These are phyloP conservation scores for Xylaria sp. DNA, from an alignment of 2,329 filamentous ascomycete species.

Conservation along the genomic window DNA sequence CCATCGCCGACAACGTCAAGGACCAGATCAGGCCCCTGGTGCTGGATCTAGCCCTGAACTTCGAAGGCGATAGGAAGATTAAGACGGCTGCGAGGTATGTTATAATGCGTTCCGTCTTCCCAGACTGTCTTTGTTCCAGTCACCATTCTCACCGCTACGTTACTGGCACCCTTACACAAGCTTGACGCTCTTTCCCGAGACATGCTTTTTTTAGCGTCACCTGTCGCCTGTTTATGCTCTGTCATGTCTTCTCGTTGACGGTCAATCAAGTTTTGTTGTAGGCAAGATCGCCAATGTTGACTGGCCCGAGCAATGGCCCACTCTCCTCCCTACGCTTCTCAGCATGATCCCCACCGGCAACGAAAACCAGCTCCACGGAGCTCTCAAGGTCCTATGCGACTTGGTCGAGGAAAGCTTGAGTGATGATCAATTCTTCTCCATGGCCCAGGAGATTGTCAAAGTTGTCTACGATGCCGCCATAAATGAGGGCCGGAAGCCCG, in stretches of 20 bases:
- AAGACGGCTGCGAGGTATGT: conserved; percentile 86
- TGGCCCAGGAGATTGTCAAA: conserved; percentile 85
- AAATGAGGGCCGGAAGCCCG: conserved; percentile 77
- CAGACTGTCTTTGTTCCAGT: neutral
- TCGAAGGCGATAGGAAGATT: conserved; percentile 82
- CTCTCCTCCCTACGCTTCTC: conserved; percentile 82
- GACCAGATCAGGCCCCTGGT: conserved; percentile 76
- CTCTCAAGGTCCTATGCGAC: conserved; percentile 86
- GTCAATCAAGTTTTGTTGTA: conserved; percentile 67
- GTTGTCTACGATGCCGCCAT: conserved; percentile 84
- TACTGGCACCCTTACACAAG: conserved; percentile 44
- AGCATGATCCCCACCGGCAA: conserved; percentile 78
- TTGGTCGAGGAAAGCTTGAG: conserved; percentile 93
- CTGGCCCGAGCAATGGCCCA: conserved; percentile 96
- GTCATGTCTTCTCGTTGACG: conserved; percentile 24
- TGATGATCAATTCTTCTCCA: conserved; percentile 93
- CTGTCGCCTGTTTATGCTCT: neutral
- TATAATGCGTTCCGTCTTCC: conserved; percentile 55
- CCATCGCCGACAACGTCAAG: conserved; percentile 79
- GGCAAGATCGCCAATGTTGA: conserved; percentile 95
- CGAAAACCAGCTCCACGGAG: conserved; percentile 86
- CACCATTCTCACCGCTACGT: conserved; percentile 22
- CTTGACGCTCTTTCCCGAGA: conserved; percentile 3
- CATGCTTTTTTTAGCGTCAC: conserved; percentile 18
- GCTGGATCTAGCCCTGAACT: conserved; percentile 79